Conservation (phyloP, 208 protist species). For the Crithidia bombi region DNA sequence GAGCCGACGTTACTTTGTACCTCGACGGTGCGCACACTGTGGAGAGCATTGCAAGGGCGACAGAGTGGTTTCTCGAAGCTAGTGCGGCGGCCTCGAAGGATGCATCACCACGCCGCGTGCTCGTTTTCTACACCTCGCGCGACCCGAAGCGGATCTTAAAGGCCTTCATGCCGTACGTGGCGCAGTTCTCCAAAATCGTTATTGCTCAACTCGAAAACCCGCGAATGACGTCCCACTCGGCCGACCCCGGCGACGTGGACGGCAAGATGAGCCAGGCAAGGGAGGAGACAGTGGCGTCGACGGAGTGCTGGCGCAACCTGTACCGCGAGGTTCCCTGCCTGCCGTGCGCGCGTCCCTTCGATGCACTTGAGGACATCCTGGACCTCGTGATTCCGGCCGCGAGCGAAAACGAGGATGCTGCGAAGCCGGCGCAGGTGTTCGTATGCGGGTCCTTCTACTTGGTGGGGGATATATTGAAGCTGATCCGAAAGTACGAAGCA, state of each 20-base stretch:
- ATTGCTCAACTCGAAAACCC: constrained; percentile 63
- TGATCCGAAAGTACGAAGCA: constrained; percentile 40
- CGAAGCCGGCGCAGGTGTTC: constrained; percentile 77
- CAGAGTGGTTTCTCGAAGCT: constrained; percentile 80
- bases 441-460: constrained; percentile 90
- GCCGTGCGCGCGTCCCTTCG: constrained; percentile 54
- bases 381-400: constrained; percentile 53
- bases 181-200: constrained; percentile 69
- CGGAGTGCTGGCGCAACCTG: constrained; percentile 66
- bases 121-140: constrained; percentile 83
- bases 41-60: constrained; percentile 74
- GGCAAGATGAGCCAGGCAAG: constrained; percentile 37
- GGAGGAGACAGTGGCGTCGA: constrained; percentile 44
- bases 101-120: constrained; percentile 54
- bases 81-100: constrained; percentile 51
- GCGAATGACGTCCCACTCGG: constrained; percentile 40
- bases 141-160: constrained; percentile 70
- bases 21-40: constrained; percentile 91
- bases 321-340: constrained; percentile 77
- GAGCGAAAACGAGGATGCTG: constrained; percentile 57
- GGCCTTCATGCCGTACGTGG: constrained; percentile 73
- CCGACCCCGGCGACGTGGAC: constrained; percentile 29
- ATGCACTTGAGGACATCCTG: constrained; percentile 61
- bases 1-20: constrained; percentile 61
- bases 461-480: constrained; percentile 66